phyloP scores from a whole-genome alignment of 495 filamentous ascomycete species.

The Massariosphaeria phaeospora region DNA sequence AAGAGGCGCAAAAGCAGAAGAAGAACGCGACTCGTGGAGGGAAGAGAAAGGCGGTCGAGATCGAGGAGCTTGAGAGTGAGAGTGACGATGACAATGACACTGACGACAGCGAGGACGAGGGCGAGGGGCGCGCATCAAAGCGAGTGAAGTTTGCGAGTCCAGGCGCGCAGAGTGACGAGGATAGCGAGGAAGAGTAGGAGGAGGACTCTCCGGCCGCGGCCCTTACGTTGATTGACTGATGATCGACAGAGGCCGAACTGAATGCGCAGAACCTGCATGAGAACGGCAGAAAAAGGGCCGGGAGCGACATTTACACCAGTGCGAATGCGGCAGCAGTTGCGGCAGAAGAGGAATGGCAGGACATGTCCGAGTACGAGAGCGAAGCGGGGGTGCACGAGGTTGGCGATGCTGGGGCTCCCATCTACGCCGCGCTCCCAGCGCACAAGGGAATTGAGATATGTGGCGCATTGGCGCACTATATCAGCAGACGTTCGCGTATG shows the following conservation, averaged over 20 bases:
- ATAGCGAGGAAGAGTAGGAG: background rate
- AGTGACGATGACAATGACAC: too few relatives aligned
- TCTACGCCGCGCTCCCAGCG: constrained; percentile 18
- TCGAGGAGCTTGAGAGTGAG: background rate
- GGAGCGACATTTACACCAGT: too few relatives aligned
- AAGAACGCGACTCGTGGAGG: background rate
- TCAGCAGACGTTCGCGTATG: too few relatives aligned
- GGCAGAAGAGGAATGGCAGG: constrained; percentile 46
- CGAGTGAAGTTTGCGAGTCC: background rate
- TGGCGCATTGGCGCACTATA: too few relatives aligned
- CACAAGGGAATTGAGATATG: constrained; percentile 14
- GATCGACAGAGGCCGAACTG: constrained; percentile 25
- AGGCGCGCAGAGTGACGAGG: background rate
- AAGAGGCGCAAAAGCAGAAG: background rate
- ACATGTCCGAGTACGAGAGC: constrained; percentile 49
- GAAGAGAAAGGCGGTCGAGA: background rate
- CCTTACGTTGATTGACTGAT: too few relatives aligned
- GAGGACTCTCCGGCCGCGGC: background rate
- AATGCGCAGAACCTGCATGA: constrained; percentile 4
- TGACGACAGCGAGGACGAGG: too few relatives aligned
- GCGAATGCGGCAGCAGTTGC: constrained; percentile 18
- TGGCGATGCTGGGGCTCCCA: constrained; percentile 39
- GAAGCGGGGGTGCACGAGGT: constrained; percentile 42
- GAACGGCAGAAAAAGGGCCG: too few relatives aligned
- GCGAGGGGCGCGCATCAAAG: background rate